Conservation (phyloP, 345 rosid genomes). For the Tarenaya hassleriana region DNA sequence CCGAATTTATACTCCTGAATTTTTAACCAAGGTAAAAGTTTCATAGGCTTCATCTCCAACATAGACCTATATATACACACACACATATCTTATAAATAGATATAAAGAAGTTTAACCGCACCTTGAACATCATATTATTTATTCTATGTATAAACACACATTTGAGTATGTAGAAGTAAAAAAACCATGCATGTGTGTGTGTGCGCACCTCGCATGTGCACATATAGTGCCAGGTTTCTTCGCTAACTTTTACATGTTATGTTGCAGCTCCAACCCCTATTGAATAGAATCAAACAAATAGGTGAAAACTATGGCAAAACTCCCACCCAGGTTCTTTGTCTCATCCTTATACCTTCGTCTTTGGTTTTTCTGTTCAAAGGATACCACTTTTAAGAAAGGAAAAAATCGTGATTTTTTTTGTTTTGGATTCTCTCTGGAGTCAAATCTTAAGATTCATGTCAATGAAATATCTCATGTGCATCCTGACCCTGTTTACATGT, state of each 20-base stretch:
- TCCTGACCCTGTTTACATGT: constrained; percentile 1
- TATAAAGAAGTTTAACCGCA: too few relatives aligned
- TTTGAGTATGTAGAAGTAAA: too few relatives aligned
- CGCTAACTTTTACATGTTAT: constrained; percentile 20
- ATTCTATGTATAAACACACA: too few relatives aligned
- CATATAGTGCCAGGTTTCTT: constrained; percentile 7
- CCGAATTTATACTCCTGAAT: constrained; percentile 66
- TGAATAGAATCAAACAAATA: constrained; percentile 57
- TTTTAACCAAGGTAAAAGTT: constrained; percentile 51
- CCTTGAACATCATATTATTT: too few relatives aligned
- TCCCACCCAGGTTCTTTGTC: constrained; percentile 59
- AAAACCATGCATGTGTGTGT: too few relatives aligned
- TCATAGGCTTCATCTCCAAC: background rate
- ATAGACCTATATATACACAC: background rate
- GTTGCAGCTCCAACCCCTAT: constrained; percentile 76
- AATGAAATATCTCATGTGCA: constrained; percentile 11
- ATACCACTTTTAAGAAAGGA: constrained; percentile 3
- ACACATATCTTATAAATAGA: background rate
- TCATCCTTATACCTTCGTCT: constrained; percentile 12
- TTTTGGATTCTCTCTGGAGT: background rate
- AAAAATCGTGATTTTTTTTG: background rate
- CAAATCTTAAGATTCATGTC: background rate
- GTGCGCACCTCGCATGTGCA: too few relatives aligned
- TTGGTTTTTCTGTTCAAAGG: constrained; percentile 2
- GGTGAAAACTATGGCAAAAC: constrained; percentile 66